Conservation (phyloP, 1,284 basidiomycete species). For the Sanghuangporus sanghuang region DNA sequence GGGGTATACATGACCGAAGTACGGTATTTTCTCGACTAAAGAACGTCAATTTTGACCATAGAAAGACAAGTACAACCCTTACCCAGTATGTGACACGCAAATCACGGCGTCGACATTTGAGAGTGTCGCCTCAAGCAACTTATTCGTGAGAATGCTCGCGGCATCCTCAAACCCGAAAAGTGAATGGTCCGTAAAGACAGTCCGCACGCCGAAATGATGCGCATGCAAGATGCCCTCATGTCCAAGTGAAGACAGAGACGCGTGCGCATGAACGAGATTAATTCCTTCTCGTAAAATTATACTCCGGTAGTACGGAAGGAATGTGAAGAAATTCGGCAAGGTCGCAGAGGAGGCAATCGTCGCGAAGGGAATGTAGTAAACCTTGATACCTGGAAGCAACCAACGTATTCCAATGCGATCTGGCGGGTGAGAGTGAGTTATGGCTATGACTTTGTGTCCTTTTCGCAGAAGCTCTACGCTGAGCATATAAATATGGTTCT, state of each 20-base stretch:
- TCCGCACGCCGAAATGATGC: constrained; percentile 76
- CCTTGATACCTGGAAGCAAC: constrained; percentile 82
- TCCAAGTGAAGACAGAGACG: constrained; percentile 82
- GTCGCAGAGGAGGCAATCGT: constrained; percentile 90
- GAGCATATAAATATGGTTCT: constrained; percentile 94
- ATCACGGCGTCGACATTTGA: constrained; percentile 92
- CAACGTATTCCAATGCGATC: constrained; percentile 87
- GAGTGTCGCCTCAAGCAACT: constrained; percentile 82
- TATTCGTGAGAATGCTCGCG: constrained; percentile 95
- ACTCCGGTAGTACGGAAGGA: constrained; percentile 85
- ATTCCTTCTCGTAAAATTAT: constrained; percentile 88
- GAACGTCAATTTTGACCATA: not conserved
- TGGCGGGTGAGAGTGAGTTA: constrained; percentile 88
- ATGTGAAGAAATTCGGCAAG: constrained; percentile 90
- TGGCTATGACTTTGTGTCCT: constrained; percentile 91
- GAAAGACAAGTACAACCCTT: constrained; percentile 5
- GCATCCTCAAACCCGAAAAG: constrained; percentile 96
- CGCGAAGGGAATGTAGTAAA: constrained; percentile 90
- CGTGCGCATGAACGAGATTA: constrained; percentile 89
- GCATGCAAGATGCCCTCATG: constrained; percentile 92
- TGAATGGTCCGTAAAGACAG: constrained; percentile 96
- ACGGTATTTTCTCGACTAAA: constrained; percentile 90
- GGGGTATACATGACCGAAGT: constrained; percentile 70
- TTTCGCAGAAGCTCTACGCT: constrained; percentile 76
- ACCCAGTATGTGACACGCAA: constrained; percentile 98